A percentile compares a stretch with the other conserved stretches of the same genome.
Evolutionary conservation across 306 rosid genomes (phyloP).

Genomic region (Fagus sylvatica): DNA sequence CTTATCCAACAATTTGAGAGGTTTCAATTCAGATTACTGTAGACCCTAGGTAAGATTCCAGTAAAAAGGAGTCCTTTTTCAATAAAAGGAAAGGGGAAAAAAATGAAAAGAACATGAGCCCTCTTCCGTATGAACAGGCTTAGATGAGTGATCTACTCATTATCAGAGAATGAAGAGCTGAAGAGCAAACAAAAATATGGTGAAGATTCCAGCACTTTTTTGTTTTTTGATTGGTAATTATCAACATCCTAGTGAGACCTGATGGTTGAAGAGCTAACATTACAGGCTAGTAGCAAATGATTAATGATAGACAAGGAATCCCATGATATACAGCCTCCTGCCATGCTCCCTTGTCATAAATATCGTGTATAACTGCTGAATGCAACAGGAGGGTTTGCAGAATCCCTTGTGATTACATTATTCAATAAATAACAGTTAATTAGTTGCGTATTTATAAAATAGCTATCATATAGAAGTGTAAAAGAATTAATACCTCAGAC

Average conservation of each 20-base stretch:
- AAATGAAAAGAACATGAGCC: not conserved
- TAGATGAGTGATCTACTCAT: not conserved
- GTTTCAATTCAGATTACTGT: not conserved
- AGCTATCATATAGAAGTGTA: not conserved
- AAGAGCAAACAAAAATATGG: not conserved
- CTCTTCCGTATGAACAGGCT: not conserved
- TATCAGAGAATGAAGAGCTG: conserved; percentile 3
- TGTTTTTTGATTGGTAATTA: not conserved
- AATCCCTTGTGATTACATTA: not conserved
- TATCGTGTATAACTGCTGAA: not conserved
- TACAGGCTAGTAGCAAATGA: not conserved
- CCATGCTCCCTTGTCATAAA: not conserved
- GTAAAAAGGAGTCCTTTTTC: not conserved
- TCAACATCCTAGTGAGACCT: not conserved
- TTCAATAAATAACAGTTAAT: not conserved
- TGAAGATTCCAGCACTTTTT: conserved; percentile 3
- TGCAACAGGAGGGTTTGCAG: not conserved
- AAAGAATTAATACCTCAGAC: conserved; percentile 46
- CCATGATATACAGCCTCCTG: not conserved
- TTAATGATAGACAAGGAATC: not conserved
- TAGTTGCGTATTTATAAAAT: not conserved
- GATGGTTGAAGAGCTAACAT: not conserved
- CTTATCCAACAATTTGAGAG: not conserved
- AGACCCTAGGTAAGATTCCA: not conserved
- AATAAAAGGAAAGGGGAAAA: not conserved